phyloP scores from a whole-genome alignment of 805 yeast genomes.

The Wickerhamomyces canadensis region DNA sequence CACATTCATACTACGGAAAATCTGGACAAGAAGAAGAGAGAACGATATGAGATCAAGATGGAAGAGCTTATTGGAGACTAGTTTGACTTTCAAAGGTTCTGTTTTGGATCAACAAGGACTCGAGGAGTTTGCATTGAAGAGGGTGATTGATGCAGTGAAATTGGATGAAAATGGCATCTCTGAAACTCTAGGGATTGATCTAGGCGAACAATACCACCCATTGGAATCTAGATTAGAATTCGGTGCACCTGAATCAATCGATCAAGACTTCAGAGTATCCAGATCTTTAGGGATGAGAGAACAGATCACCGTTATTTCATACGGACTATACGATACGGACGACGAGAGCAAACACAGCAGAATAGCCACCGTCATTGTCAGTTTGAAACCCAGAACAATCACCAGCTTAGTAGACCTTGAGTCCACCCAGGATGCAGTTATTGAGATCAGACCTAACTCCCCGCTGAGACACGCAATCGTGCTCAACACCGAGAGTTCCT shows the following conservation, averaged over 20 bases:
- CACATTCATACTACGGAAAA: constrained; percentile 11
- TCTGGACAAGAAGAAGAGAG: constrained; percentile 6
- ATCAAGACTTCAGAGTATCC: constrained; percentile 14
- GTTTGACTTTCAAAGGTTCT: constrained; percentile 13
- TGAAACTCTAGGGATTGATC: constrained; percentile 3
- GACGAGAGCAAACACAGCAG: constrained; percentile 3
- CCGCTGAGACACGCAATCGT: constrained; percentile 6
- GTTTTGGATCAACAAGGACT: constrained; percentile 11
- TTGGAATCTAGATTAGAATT: constrained; percentile 9
- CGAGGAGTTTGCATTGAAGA: constrained; percentile 8
- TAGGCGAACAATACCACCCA: constrained; percentile 4
- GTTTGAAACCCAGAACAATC: constrained; percentile 12
- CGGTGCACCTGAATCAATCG: constrained; percentile 13
- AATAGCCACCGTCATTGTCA: constrained; percentile 13
- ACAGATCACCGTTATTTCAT: constrained; percentile 14
- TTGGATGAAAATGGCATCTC: constrained; percentile 14
- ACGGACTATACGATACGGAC: constrained; percentile 14
- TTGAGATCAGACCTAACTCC: constrained; percentile 13
- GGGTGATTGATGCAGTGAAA: constrained; percentile 16
- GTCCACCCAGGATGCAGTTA: constrained; percentile 5
- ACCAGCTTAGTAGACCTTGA: constrained; percentile 5
- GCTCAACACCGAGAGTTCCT: constrained; percentile 9
- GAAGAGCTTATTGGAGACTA: constrained; percentile 10
- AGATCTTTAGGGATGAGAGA: constrained; percentile 9
- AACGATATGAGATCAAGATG: constrained; percentile 13